Conservation (phyloP, 495 filamentous ascomycete genomes). For the Trichoderma orchidacearum region DNA sequence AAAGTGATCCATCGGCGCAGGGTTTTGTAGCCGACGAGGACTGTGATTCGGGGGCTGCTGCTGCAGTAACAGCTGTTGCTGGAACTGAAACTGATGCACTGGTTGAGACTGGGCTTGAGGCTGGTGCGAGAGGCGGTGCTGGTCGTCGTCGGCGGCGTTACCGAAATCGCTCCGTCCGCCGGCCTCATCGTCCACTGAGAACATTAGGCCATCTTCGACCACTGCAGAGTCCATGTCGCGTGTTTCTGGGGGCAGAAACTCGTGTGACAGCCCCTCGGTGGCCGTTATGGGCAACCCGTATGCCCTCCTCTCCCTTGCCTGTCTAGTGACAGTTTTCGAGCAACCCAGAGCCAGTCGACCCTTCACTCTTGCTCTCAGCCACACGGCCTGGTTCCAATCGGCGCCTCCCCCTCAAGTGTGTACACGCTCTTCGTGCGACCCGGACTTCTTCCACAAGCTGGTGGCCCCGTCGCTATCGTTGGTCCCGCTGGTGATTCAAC, state of each 20-base stretch:
- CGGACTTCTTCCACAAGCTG: not conserved
- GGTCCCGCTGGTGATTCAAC: not conserved
- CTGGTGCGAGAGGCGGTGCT: not conserved
- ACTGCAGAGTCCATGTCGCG: not conserved
- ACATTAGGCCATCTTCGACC: not conserved
- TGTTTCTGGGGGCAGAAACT: too few relatives aligned
- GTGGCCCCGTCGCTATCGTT: not conserved
- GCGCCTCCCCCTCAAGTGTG: too few relatives aligned
- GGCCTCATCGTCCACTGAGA: not conserved
- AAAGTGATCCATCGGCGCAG: not conserved
- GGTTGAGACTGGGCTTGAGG: not conserved
- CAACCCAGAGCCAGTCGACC: too few relatives aligned
- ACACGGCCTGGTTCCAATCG: too few relatives aligned
- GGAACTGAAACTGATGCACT: not conserved
- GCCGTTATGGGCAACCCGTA: too few relatives aligned
- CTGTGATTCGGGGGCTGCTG: not conserved
- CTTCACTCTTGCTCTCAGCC: too few relatives aligned
- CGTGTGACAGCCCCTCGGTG: too few relatives aligned
- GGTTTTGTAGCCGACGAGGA: not conserved
- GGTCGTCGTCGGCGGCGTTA: not conserved
- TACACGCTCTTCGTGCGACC: too few relatives aligned
- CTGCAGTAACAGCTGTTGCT: not conserved
- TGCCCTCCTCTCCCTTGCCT: too few relatives aligned
- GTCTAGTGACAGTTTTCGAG: too few relatives aligned
- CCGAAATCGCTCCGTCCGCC: not conserved